Base-by-base conservation (phyloP, 139 green algal genomes). In the Auxenochlorella pyrenoidosa region DNA sequence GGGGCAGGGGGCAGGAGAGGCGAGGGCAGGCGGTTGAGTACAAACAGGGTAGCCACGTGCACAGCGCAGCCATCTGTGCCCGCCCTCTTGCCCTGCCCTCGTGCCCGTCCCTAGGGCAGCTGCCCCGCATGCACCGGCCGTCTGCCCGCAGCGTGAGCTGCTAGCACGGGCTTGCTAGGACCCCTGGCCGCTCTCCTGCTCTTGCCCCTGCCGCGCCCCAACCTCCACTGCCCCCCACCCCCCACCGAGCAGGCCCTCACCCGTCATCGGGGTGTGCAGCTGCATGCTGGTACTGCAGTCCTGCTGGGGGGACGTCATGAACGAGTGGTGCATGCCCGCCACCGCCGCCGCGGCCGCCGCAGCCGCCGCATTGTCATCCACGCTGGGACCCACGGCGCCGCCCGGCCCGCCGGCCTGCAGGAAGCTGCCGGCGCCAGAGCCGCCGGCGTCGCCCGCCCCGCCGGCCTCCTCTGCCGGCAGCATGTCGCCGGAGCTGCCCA, bases 221-320 rank as follows among this genome's bases (percentile, higher is more conserved):
- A n/a, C n/a, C n/a, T n/a, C n/a, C n/a, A n/a, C n/a, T n/a, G n/a
- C n/a, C n/a, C n/a, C n/a, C n/a, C n/a, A n/a, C n/a, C n/a, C 59
- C 59, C 59, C 16, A 28, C 24, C 66, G 18, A 41, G 13, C 32
- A 15, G 41, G 8, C 10, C 16, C 81, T 40, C 82, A 63, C 76
- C 70, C 19, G 84, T 89, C 82, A 89, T 83, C 54, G 79, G 79
- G 18, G 77, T 89, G 79, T 82, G 68, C 68, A 86, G 66, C 78
- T 87, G 86, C 66, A 89, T 79, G 86, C 26, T 83, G 68, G 60
- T 72, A 79, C 86, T 89, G 79, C 72, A 85, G 63, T 22, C 75
- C 22, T 89, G 70, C 59, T 80, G 71, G 15, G 79, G 75, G 0
- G 85, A 79, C 19, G 68, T 47, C 82, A 79, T 68, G n/a, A 79